These are phyloP conservation scores for Blastomyces emzantsi DNA, from an alignment of 2,329 filamentous ascomycete genomes.

Conservation along the genomic window DNA sequence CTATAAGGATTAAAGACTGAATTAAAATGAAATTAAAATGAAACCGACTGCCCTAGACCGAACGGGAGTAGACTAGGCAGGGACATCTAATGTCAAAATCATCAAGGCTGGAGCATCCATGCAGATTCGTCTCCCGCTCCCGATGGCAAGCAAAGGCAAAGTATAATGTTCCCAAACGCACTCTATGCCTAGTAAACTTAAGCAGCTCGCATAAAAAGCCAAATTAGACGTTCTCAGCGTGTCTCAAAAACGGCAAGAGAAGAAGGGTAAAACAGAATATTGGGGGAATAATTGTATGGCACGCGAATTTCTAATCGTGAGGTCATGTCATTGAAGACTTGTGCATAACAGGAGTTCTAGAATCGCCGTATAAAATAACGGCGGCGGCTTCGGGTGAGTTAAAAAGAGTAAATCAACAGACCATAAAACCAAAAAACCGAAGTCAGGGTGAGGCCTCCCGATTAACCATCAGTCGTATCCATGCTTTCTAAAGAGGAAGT, in stretches of 20 bases:
- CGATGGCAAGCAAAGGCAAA: background rate
- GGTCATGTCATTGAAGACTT: conserved; percentile 8
- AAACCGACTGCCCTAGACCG: background rate
- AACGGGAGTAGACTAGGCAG: background rate
- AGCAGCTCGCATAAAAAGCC: background rate
- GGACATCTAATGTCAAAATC: background rate
- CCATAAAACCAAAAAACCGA: background rate
- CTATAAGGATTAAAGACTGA: background rate
- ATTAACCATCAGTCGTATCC: conserved; percentile 26
- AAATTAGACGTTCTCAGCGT: background rate
- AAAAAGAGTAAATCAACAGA: background rate
- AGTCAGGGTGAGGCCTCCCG: background rate
- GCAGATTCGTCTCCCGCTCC: background rate
- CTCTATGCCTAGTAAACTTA: background rate
- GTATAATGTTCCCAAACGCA: background rate
- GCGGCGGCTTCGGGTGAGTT: background rate
- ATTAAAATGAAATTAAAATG: background rate
- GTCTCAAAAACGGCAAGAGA: background rate
- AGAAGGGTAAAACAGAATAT: background rate
- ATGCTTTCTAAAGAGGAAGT: conserved; percentile 24
- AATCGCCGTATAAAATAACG: background rate
- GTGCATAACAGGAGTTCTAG: background rate
- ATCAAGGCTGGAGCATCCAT: background rate
- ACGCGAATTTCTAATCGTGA: conserved; percentile 8
- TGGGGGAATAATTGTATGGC: background rate